These are phyloP conservation scores for Somion occarium DNA, from an alignment of 1,284 basidiomycete species.

Conservation along the genomic window DNA sequence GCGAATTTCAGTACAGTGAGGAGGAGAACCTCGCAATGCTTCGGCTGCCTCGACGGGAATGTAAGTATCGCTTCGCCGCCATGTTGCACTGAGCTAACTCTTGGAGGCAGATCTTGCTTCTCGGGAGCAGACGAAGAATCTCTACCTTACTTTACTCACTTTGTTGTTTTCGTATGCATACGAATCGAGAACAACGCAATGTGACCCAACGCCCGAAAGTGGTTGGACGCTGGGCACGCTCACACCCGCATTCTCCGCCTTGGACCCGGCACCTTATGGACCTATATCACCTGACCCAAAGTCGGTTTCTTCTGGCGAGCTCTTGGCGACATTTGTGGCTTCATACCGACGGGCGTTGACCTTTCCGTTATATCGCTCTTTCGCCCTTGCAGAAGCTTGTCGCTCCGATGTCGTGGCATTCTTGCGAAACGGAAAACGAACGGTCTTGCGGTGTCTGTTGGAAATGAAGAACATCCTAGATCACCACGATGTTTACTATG, in stretches of 20 bases:
- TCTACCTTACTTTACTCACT: slow-evolving; percentile 65
- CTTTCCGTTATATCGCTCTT: slow-evolving; percentile 76
- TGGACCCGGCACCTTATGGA: slow-evolving; percentile 60
- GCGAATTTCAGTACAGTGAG: slow-evolving; percentile 54
- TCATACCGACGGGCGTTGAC: slow-evolving; percentile 70
- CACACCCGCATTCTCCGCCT: slow-evolving; percentile 69
- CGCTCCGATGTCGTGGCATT: slow-evolving; percentile 55
- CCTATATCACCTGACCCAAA: slow-evolving; percentile 14
- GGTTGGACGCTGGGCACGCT: slow-evolving; percentile 75
- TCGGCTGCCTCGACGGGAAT: slow-evolving; percentile 71
- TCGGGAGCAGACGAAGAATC: slow-evolving; percentile 44
- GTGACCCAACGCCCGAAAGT: slow-evolving; percentile 76
- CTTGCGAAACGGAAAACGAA: slow-evolving; percentile 54
- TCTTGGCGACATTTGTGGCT: slow-evolving; percentile 45
- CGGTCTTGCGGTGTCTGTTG: slow-evolving; percentile 57
- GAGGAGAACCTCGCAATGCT: slow-evolving; percentile 66
- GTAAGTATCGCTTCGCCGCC: slow-evolving; percentile 35
- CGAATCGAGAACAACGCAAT: slow-evolving; percentile 68
- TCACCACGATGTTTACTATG: slow-evolving; percentile 76
- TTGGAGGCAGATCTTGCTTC: slow-evolving; percentile 52
- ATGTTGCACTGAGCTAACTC: slow-evolving; percentile 3
- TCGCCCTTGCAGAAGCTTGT: slow-evolving; percentile 63
- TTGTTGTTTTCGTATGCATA: slow-evolving; percentile 74
- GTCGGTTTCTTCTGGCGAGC: slow-evolving; percentile 40
- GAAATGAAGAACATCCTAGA: slow-evolving; percentile 68